Base-by-base conservation (phyloP, 257 asterid genomes). In the Nemophila menziesii region DNA sequence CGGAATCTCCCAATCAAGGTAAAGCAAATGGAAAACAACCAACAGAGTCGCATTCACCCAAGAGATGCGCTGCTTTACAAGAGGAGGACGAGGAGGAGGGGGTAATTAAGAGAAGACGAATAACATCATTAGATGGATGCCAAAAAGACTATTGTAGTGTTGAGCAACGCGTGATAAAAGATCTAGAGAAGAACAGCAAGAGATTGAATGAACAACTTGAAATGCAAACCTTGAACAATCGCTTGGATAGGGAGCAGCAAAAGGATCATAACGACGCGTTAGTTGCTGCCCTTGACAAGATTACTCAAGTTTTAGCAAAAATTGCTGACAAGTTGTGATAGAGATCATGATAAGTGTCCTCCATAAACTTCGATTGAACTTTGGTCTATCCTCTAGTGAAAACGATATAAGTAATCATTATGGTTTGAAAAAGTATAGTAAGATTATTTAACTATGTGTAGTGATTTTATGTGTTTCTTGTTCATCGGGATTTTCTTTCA, bases 271-370 rank as follows among this genome's bases (percentile, higher is more conserved):
- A 57, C 16, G 48, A 68, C 49, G 55, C 43, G 54, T 51, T 76
- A 64, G 33, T 61, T 22, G 50, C 64, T 50, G 72, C 68, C 43
- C 83, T 80, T 15, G 52, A 53, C 67, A 77, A 76, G 77, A 70
- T 80, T 18, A 65, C 64, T 19, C 69, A 70, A 39, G 64, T 80
- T 36, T 64, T 76, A 36, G 62, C 56, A 55, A 76, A 54, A 54
- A 65, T 73, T 33, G 83, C 80, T 11, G 61, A 80, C 49, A 80
- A 72, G 58, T 23, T 79, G 51, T 59, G 58, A 54, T n/a, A n/a
- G n/a, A n/a, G n/a, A n/a, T n/a, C n/a, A n/a, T n/a, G n/a, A n/a
- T n/a, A n/a, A n/a, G n/a, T n/a, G n/a, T n/a, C n/a, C n/a, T n/a
- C n/a, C n/a, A n/a, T n/a, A n/a, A n/a, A n/a, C n/a, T n/a, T n/a